phyloP scores from a whole-genome alignment of 2,329 filamentous ascomycete species.

The Bipolaris victoriae region DNA sequence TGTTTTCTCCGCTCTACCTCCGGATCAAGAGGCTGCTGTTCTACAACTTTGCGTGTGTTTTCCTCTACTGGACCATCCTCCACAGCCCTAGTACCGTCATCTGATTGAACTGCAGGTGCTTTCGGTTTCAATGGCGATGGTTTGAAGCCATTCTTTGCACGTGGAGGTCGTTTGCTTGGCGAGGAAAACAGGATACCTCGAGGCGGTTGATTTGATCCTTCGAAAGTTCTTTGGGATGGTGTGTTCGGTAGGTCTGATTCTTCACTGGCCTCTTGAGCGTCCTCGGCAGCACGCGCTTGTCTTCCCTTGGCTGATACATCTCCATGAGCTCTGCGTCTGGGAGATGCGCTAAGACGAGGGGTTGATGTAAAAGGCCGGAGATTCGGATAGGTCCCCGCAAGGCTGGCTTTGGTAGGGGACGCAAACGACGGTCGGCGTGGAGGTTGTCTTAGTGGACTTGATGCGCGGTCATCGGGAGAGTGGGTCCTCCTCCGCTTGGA shows the following conservation, averaged over 20 bases:
- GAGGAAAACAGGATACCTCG: constrained; percentile 39
- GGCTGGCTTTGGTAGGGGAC: constrained; percentile 50
- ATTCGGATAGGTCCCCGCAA: constrained; percentile 48
- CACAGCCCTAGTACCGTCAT: constrained; percentile 13
- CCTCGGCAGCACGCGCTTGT: constrained; percentile 22
- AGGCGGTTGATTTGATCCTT: constrained; percentile 29
- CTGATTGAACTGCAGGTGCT: constrained; percentile 23
- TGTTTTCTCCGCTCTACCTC: constrained; percentile 37
- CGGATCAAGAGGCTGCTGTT: constrained; percentile 25
- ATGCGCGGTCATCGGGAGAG: constrained; percentile 32
- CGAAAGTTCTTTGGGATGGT: constrained; percentile 22
- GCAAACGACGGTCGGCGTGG: constrained; percentile 46
- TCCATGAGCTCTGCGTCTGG: constrained; percentile 14
- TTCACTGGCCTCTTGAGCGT: constrained; percentile 12
- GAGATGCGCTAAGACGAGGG: constrained; percentile 15
- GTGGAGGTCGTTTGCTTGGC: constrained; percentile 40
- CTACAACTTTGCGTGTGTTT: background rate
- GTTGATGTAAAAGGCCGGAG: constrained; percentile 31
- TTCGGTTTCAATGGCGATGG: constrained; percentile 22
- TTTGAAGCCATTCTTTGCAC: constrained; percentile 21
- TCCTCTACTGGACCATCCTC: constrained; percentile 17
- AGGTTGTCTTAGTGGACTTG: constrained; percentile 40
- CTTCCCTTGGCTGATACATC: constrained; percentile 25
- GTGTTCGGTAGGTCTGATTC: constrained; percentile 31
- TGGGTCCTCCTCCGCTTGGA: constrained; percentile 46